phyloP scores from a whole-genome alignment of 2,329 filamentous ascomycete species.

The Zymoseptoria brevis region DNA sequence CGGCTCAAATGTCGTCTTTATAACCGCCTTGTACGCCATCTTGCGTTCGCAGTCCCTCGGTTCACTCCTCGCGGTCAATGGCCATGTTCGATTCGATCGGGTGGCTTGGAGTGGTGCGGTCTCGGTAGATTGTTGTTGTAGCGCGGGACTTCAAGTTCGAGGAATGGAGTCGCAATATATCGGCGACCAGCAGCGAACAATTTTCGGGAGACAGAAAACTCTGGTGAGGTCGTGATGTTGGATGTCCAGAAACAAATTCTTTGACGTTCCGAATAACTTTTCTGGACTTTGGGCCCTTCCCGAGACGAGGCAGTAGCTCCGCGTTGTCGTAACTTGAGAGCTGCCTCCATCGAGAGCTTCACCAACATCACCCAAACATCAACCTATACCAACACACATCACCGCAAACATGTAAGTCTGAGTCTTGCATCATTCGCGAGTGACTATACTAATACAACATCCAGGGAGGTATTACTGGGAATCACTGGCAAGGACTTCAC shows the following conservation, averaged over 20 bases:
- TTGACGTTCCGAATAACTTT: not conserved
- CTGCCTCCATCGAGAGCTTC: conserved; percentile 4
- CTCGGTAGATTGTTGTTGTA: not conserved
- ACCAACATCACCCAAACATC: conserved; percentile 9
- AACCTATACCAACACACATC: conserved; percentile 1
- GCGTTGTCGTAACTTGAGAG: conserved; percentile 4
- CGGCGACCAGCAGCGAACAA: not conserved
- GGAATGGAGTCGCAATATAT: not conserved
- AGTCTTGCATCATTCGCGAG: not conserved
- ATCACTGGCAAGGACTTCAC: conserved; percentile 99
- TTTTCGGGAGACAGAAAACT: not conserved
- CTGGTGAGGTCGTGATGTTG: not conserved
- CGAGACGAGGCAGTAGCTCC: not conserved
- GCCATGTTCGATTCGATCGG: not conserved
- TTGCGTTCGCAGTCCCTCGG: not conserved
- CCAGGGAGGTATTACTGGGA: conserved; percentile 92
- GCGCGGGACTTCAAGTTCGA: not conserved
- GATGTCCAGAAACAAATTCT: not conserved
- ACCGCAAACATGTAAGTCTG: conserved; percentile 16
- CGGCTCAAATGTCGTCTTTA: conserved; percentile 84
- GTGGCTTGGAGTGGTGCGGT: not conserved
- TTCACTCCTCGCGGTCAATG: not conserved
- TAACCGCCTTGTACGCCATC: conserved; percentile 49
- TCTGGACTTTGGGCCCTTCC: no score
- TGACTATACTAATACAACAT: conserved; percentile 1